phyloP scores from a whole-genome alignment of 169 alveolate species.

The Eimeria sp. region DNA sequence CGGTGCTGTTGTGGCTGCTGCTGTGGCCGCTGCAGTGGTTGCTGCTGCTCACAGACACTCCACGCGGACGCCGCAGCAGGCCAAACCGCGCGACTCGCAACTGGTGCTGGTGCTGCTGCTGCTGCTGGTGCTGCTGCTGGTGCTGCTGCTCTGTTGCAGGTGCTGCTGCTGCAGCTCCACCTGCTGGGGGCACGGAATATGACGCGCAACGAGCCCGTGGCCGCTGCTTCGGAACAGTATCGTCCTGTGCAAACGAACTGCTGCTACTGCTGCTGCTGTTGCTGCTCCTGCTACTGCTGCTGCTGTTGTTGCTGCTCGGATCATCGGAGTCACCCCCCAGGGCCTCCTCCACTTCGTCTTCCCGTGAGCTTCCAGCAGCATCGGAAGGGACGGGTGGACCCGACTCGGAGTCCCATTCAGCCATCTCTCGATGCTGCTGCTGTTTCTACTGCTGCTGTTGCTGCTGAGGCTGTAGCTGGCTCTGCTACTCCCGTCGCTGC shows the following conservation, averaged over 20 bases:
- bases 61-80: constrained; percentile 27
- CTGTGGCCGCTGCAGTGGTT: constrained; percentile 24
- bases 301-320: not conserved
- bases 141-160: constrained; percentile 59
- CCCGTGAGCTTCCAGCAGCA: constrained; percentile 17
- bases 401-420: not conserved
- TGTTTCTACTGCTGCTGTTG: not conserved
- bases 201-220: constrained; percentile 41
- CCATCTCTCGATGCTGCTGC: not conserved
- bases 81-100: not conserved
- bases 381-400: constrained; percentile 14
- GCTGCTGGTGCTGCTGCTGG: constrained; percentile 5
- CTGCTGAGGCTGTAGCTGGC: not conserved
- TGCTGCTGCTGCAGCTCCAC: constrained; percentile 29
- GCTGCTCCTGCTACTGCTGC: constrained; percentile 26
- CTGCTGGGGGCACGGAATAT: not conserved
- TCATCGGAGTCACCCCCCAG: not conserved
- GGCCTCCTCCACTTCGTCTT: constrained; percentile 3
- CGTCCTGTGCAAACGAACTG: not conserved
- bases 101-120: not conserved
- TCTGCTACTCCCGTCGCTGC: not conserved
- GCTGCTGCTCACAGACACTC: constrained; percentile 20
- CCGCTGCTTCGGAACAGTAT: constrained; percentile 21
- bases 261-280: constrained; percentile 42
- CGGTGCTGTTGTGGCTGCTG: constrained; percentile 43